Percentiles rank a stretch among this genome's conserved stretches.
Evolutionary conservation across 768 basidiomycete genomes (phyloP).

Genomic region (Rhodotorula diobovata): DNA sequence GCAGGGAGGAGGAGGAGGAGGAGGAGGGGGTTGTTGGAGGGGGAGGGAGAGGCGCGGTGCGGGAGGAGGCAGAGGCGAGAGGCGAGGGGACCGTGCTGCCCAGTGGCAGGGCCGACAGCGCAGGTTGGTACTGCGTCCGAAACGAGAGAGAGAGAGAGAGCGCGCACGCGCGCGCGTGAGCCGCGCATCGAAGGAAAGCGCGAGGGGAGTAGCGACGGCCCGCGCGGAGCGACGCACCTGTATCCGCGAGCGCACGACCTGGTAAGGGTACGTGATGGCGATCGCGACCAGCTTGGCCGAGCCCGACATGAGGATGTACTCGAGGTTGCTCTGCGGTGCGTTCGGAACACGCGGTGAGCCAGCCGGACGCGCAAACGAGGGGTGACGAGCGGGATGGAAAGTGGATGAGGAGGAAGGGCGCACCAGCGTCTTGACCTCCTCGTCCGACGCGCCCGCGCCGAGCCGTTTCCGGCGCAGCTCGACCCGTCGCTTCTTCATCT

Average conservation of each 20-base stretch:
- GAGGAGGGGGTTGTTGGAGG: not conserved
- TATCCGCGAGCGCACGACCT: constrained; percentile 88
- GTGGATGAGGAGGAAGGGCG: constrained; percentile 43
- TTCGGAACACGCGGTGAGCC: not conserved
- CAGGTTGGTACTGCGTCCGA: constrained; percentile 24
- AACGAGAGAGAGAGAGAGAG: not conserved
- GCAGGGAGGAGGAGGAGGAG: not conserved
- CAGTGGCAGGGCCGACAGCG: too few relatives aligned
- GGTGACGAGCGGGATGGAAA: not conserved
- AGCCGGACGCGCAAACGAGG: not conserved
- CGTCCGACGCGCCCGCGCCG: constrained; percentile 49
- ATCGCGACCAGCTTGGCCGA: constrained; percentile 82
- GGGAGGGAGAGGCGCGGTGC: not conserved
- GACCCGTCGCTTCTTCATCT: constrained; percentile 86
- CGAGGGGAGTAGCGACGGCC: not conserved
- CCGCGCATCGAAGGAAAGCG: not conserved
- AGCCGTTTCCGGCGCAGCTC: constrained; percentile 24
- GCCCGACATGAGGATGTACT: constrained; percentile 89
- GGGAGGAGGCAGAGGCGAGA: too few relatives aligned
- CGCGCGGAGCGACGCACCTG: constrained; percentile 60
- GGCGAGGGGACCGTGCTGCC: too few relatives aligned
- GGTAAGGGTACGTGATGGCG: constrained; percentile 86
- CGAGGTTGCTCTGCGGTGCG: constrained; percentile 67
- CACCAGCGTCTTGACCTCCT: constrained; percentile 80
- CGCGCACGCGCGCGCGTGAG: too few relatives aligned